A percentile compares a stretch with the other conserved stretches of the same genome.
Conservation (phyloP, 1,284 basidiomycete species). For the Pseudozyma tsukubaensis region DNA sequence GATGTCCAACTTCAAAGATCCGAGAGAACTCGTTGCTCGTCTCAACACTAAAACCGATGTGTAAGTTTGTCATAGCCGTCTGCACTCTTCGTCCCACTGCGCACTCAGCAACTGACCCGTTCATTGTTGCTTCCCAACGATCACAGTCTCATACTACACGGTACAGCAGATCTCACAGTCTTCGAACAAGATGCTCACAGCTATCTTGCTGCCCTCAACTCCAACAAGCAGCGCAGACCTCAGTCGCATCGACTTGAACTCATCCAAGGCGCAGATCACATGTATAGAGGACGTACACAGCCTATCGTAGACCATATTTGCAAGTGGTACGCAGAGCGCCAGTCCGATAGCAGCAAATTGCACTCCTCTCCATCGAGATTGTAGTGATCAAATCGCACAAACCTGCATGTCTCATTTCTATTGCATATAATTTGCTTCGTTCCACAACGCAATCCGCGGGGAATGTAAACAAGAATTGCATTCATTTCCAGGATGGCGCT, state of each 20-base stretch:
- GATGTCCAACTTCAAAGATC: constrained; percentile 25
- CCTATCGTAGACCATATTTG: constrained; percentile 24
- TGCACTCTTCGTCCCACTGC: neutral
- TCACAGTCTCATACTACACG: constrained; percentile 42
- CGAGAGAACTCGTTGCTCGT: constrained; percentile 15
- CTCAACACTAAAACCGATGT: constrained; percentile 30
- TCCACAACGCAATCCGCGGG: no score
- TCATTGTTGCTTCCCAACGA: no score
- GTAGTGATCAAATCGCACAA: no score
- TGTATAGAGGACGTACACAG: constrained; percentile 25
- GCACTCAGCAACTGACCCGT: neutral
- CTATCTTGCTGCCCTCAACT: constrained; percentile 32
- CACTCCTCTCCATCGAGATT: no score
- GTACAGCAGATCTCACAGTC: constrained; percentile 45
- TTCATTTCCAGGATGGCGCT: no score
- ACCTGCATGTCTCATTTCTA: no score
- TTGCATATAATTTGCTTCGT: no score
- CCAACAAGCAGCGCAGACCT: constrained; percentile 8
- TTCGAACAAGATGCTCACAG: constrained; percentile 30
- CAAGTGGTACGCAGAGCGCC: constrained; percentile 26
- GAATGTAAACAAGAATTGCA: no score
- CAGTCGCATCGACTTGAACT: constrained; percentile 40
- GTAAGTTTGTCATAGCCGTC: constrained; percentile 10
- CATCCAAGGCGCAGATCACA: constrained; percentile 55
- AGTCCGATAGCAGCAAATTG: no score